These are phyloP conservation scores for Claviceps citrina DNA, from an alignment of 2,329 filamentous ascomycete genomes.

Conservation along the genomic window DNA sequence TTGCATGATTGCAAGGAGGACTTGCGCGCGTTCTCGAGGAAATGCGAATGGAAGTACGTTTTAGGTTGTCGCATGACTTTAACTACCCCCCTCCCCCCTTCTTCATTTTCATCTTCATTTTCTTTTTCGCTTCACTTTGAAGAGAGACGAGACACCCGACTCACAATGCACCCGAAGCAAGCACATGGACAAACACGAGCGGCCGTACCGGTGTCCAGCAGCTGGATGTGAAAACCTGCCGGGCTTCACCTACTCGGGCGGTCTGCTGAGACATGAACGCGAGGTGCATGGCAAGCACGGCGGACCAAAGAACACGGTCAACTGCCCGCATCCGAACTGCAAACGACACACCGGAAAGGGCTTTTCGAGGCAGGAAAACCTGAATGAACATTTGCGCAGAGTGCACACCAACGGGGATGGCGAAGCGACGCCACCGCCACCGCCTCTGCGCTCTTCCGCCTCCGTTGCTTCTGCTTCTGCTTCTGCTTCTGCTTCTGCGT, in stretches of 20 bases:
- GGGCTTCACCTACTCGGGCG: conserved; percentile 89
- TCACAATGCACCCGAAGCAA: conserved; percentile 42
- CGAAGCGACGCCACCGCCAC: conserved; percentile 17
- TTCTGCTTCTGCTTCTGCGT: background rate
- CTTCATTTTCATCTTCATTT: too few relatives aligned
- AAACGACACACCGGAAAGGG: conserved; percentile 78
- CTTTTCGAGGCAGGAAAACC: conserved; percentile 85
- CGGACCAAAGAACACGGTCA: conserved; percentile 71
- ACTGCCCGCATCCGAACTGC: conserved; percentile 75
- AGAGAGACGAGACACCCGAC: conserved; percentile 5
- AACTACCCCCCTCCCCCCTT: too few relatives aligned
- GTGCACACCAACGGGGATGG: conserved; percentile 51
- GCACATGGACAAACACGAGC: conserved; percentile 96
- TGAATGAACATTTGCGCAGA: conserved; percentile 81
- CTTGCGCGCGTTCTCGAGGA: conserved; percentile 54
- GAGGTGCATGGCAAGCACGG: conserved; percentile 88
- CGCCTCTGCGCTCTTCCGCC: too few relatives aligned
- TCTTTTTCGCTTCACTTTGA: too few relatives aligned
- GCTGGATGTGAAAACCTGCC: conserved; percentile 80
- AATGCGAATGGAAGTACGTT: conserved; percentile 93
- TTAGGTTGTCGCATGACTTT: too few relatives aligned
- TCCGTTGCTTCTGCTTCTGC: background rate
- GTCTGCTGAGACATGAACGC: conserved; percentile 74
- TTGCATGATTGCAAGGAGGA: conserved; percentile 53
- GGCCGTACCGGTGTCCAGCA: conserved; percentile 74